Percentiles rank a stretch among this genome's conserved stretches.
phyloP scores from a whole-genome alignment of 495 filamentous ascomycete genomes.

The Neurospora sp. region DNA sequence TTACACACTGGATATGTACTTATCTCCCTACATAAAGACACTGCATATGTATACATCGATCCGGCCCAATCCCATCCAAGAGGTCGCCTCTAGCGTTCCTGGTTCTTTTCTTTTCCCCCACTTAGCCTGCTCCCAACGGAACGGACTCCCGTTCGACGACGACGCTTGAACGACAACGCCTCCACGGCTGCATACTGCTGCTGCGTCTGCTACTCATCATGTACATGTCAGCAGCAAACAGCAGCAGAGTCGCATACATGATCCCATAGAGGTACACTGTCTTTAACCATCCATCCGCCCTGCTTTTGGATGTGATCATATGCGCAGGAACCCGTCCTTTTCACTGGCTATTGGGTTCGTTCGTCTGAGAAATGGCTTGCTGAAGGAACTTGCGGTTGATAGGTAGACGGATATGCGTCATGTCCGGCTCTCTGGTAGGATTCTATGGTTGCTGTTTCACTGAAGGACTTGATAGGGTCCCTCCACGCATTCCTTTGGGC shows the following conservation, averaged over 20 bases:
- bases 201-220: neutral
- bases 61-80: neutral
- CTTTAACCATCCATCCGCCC: neutral
- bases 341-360: conserved; percentile 8
- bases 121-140: neutral
- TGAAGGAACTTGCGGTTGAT: neutral
- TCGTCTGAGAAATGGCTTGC: neutral
- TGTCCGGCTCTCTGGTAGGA: neutral
- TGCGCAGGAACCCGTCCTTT: conserved; percentile 25
- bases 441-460: neutral
- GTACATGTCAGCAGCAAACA: neutral
- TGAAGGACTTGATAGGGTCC: neutral
- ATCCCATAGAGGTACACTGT: neutral
- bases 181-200: neutral
- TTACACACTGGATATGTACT: neutral
- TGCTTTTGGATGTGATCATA: conserved; percentile 6
- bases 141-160: neutral
- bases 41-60: neutral
- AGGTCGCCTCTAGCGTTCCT: neutral
- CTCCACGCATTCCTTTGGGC: neutral
- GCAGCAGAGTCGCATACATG: conserved; percentile 7
- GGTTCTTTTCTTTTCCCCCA: neutral
- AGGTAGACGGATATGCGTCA: neutral
- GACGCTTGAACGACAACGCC: neutral
- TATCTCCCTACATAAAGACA: neutral